phyloP scores from a whole-genome alignment of 495 filamentous ascomycete genomes.

The Mytilinidion resinicola region DNA sequence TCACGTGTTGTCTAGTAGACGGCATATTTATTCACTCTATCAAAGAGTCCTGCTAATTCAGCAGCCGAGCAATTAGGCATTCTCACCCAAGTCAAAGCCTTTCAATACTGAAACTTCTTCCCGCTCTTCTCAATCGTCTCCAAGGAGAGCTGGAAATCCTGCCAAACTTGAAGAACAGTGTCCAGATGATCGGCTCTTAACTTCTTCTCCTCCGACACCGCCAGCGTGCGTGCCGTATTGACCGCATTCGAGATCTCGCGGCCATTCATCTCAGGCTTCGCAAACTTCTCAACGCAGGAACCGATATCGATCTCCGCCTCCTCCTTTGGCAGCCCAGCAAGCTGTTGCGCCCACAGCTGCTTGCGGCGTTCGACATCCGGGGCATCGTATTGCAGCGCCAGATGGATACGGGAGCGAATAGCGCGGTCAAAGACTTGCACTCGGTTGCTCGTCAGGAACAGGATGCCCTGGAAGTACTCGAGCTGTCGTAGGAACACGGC shows the following conservation, averaged over 20 bases:
- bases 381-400: slow-evolving; percentile 36
- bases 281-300: slow-evolving; percentile 12
- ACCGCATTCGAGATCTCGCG: slow-evolving; percentile 36
- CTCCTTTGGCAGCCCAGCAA: neutral
- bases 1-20: too few relatives aligned
- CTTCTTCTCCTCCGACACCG: slow-evolving; percentile 24
- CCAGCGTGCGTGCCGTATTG: slow-evolving; percentile 38
- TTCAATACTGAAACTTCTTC: too few relatives aligned
- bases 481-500: slow-evolving; percentile 26
- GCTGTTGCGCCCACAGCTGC: slow-evolving; percentile 12
- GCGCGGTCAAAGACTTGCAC: slow-evolving; percentile 24
- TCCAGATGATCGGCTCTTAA: slow-evolving; percentile 29
- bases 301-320: slow-evolving; percentile 11
- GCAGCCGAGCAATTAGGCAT: too few relatives aligned
- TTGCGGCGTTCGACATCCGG: slow-evolving; percentile 8
- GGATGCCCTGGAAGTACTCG: slow-evolving; percentile 26
- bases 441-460: slow-evolving; percentile 27
- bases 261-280: slow-evolving; percentile 29
- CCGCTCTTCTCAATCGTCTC: slow-evolving; percentile 3
- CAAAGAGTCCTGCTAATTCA: too few relatives aligned
- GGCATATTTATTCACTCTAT: too few relatives aligned
- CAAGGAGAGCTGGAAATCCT: slow-evolving; percentile 20
- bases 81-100: too few relatives aligned
- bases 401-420: slow-evolving; percentile 33
- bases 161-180: slow-evolving; percentile 26